Evolutionary conservation across 352 stramenopile species (phyloP).

Genomic region (Globisporangium heterothallicum): DNA sequence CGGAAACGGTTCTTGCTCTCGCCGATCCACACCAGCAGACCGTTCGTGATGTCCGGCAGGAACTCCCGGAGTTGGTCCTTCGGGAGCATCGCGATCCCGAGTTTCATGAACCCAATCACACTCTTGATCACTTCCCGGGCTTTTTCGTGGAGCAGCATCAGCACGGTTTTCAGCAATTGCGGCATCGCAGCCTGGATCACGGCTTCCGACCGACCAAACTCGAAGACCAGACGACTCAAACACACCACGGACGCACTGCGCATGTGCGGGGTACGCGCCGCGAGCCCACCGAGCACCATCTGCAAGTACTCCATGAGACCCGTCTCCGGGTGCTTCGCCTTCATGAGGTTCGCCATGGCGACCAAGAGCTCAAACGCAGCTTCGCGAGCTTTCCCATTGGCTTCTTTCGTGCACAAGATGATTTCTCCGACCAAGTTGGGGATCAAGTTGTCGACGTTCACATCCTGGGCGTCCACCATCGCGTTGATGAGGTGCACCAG

Average conservation of each 20-base stretch:
- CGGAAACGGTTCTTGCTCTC: conserved; percentile 95
- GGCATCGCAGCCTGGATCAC: conserved; percentile 77
- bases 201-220: conserved; percentile 83
- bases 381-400: conserved; percentile 92
- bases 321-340: conserved; percentile 48
- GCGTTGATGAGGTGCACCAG: conserved; percentile 76
- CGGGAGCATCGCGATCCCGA: conserved; percentile 89
- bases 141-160: conserved; percentile 91
- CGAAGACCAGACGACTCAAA: conserved; percentile 92
- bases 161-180: conserved; percentile 88
- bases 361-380: conserved; percentile 83
- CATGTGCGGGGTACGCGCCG: conserved; percentile 93
- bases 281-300: conserved; percentile 91
- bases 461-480: conserved; percentile 68
- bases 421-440: conserved; percentile 93
- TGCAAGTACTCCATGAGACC: conserved; percentile 89
- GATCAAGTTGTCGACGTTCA: conserved; percentile 81
- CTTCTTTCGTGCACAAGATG: conserved; percentile 96
- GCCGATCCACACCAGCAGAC: conserved; percentile 91
- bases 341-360: conserved; percentile 75
- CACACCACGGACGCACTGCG: conserved; percentile 93
- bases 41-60: conserved; percentile 89
- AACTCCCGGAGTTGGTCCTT: conserved; percentile 88
- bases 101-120: conserved; percentile 94
- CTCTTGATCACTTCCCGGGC: conserved; percentile 95